Base-by-base conservation (phyloP, 371 early-diverging fungal genomes). In the Coemansia sp. region DNA sequence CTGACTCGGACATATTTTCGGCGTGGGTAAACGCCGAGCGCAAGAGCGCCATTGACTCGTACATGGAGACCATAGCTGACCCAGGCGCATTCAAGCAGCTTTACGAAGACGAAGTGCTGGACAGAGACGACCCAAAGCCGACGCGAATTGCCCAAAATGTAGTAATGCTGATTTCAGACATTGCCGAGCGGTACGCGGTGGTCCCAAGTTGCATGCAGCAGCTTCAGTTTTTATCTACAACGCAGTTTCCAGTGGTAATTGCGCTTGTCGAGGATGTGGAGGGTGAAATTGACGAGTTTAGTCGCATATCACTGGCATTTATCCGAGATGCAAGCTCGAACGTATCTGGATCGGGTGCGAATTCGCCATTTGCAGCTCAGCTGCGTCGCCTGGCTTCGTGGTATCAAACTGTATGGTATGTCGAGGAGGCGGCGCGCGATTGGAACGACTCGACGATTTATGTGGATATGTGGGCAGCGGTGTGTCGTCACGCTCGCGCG, bases 11-110 rank as follows among this genome's bases (percentile, higher is more conserved):
- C 13, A 83, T 87, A 81, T 91, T 90, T 67, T 75, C 82, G 10
- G 79, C 86, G 16, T 93, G 94, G 94, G 81, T 92, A 53, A 72
- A 81, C 29, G 86, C 86, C 7, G 92, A 92, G 67, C 65, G 77
- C 14, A 60, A 53, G 11, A 54, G 14, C 16, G 74, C 74, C 16
- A 65, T 63, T 5, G 58, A 64, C 4, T 61, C 68, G 24, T 77
- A 77, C 45, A 66, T 66, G 70, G 66, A 69, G 31, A 59, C 69
- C 5, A 53, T 75, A 37, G 57, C 64, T 2, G 70, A 63, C 8
- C 75, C 77, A 0, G 58, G 53, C 26, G 69, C 77, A 5, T 77
- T 77, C 16, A 68, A 66, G 10, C 76, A 59, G 31, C 61, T 66
- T 3, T 77, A 74, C n/a, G 61, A 66, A 5, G 64, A 58, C 13